These are phyloP conservation scores for Apiotrichum brassicae DNA, from an alignment of 1,284 basidiomycete genomes.

Conservation along the genomic window DNA sequence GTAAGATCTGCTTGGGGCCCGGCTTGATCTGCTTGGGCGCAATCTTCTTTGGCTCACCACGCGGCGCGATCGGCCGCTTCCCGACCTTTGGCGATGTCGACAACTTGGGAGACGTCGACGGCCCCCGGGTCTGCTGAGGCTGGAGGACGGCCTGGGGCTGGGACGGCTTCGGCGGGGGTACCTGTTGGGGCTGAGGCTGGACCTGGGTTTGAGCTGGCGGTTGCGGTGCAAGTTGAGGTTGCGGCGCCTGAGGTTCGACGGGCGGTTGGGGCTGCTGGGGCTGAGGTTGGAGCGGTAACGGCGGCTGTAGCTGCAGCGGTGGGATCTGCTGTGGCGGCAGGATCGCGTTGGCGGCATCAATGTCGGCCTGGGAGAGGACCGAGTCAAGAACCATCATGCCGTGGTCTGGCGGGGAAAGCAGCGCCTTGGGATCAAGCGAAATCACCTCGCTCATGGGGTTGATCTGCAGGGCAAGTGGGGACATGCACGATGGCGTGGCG, in stretches of 20 bases:
- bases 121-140: too few relatives aligned
- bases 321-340: background rate
- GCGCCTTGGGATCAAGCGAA: slow-evolving; percentile 20
- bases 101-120: background rate
- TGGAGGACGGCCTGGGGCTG: too few relatives aligned
- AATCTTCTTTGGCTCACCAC: slow-evolving; percentile 1
- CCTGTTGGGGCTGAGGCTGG: too few relatives aligned
- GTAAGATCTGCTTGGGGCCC: slow-evolving; percentile 1
- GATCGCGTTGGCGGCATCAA: slow-evolving; percentile 13
- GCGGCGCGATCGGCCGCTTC: slow-evolving; percentile 1
- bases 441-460: slow-evolving; percentile 5
- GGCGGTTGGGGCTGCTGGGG: background rate
- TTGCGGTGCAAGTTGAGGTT: too few relatives aligned
- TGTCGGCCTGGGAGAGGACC: slow-evolving; percentile 25
- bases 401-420: slow-evolving; percentile 8
- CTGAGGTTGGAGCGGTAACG: background rate
- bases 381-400: slow-evolving; percentile 25
- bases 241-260: too few relatives aligned
- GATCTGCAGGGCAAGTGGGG: slow-evolving; percentile 31
- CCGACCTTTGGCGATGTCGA: background rate
- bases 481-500: slow-evolving; percentile 13
- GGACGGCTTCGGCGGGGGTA: too few relatives aligned
- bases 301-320: background rate
- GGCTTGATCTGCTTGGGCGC: slow-evolving; percentile 1
- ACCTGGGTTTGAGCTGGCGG: too few relatives aligned